Percentiles rank a stretch among this genome's conserved stretches.
These are phyloP conservation scores for Circinella umbellata DNA, from an alignment of 371 early-diverging fungal genomes.

Conservation along the genomic window DNA sequence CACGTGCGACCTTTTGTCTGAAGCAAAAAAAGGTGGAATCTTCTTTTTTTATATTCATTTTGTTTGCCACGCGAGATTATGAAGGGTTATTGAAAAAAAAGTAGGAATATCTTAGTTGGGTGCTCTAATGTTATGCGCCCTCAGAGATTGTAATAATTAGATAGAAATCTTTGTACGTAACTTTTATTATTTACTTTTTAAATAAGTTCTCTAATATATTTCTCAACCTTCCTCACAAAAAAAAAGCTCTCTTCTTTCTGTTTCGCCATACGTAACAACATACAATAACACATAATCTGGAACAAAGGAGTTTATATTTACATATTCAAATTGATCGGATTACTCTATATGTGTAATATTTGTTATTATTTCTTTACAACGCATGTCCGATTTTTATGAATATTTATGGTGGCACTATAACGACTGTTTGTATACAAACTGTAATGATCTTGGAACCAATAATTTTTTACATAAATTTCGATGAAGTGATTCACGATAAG, in stretches of 20 bases:
- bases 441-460: neutral
- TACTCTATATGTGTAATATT: neutral
- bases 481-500: too few species aligned
- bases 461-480: too few species aligned
- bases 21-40: too few species aligned
- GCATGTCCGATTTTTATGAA: neutral
- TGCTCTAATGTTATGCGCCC: too few species aligned
- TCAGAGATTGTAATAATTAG: too few species aligned
- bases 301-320: neutral
- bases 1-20: conserved; percentile 46
- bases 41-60: conserved; percentile 15
- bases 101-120: too few species aligned
- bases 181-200: too few species aligned
- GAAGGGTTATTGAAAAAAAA: neutral
- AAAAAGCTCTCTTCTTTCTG: neutral
- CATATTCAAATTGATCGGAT: neutral
- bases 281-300: neutral
- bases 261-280: neutral
- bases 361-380: neutral
- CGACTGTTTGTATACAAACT: too few species aligned
- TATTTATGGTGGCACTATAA: neutral
- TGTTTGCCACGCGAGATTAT: conserved; percentile 4
- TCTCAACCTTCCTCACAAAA: too few species aligned
- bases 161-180: too few species aligned
- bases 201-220: too few species aligned